Base-by-base conservation (phyloP, 208 protist species). In the Leishmania lainsoni region DNA sequence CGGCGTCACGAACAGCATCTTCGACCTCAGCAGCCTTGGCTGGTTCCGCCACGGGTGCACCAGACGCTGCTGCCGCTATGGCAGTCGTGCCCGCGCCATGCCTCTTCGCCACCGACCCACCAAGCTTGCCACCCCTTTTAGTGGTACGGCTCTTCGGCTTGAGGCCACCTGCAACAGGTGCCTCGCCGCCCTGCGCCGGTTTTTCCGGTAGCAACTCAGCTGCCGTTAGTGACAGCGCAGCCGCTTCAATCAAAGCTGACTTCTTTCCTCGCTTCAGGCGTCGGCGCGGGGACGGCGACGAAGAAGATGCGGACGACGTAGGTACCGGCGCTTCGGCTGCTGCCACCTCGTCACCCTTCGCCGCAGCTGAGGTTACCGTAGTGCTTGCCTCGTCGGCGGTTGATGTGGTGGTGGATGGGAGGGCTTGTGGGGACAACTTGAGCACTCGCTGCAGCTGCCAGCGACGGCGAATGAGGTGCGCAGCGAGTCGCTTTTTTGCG, bases 371-470 rank as follows among this genome's bases (percentile, higher is more conserved):
- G 17, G 9, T 54, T 32, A 5, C 26, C 9, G 45, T 52, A 5
- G 8, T 5, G 26, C 26, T 32, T n/a, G 26, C 42, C 9, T 52
- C 73, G 45, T 35, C 32, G 3, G 52, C 66, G 6, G 49, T 29
- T 42, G 14, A 26, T 48, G 65, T 14, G 45, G 42, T 26, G 26
- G 49, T 70, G 42, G 59, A n/a, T 3, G 48, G 26, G 3, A 35
- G 58, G 10, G 75, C 5, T 35, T 32, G 4, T 4, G 12, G 39
- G 17, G 68, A 52, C 3, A 66, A 20, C 32, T 4, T 14, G 32
- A 65, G 73, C 52, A 22, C 29, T n/a, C 77, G 81, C 77, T 85
- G 81, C 63, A 81, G 77, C 77, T 81, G 82, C 82, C 82, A 85
- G 14, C 82, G 82, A 4, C 77, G 76, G 1, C 82, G 82, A 10